Evolutionary conservation across 257 asterid genomes (phyloP).

Genomic region (Leptodermis oblonga): DNA sequence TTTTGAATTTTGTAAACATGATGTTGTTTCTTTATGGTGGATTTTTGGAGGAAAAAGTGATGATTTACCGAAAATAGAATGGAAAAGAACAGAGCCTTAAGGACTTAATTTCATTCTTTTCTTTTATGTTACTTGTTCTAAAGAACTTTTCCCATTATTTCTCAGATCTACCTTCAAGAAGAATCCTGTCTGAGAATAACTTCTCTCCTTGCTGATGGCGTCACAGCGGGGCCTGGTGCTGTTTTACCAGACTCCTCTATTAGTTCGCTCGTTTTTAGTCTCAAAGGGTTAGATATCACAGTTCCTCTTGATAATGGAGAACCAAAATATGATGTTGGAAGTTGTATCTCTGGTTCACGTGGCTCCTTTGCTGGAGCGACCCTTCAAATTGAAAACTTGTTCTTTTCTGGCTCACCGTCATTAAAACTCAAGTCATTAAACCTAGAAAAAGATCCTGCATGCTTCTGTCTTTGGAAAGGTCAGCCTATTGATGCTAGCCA

Average conservation of each 20-base stretch:
- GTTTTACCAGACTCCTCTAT: slow-evolving; percentile 71
- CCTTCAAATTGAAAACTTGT: slow-evolving; percentile 70
- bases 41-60: no score
- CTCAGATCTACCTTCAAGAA: slow-evolving; percentile 94
- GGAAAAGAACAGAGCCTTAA: no score
- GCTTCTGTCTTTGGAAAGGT: slow-evolving; percentile 92
- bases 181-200: slow-evolving; percentile 93
- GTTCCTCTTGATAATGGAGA: slow-evolving; percentile 60
- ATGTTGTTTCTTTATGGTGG: no score
- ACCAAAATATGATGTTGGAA: slow-evolving; percentile 32
- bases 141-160: slow-evolving; percentile 25
- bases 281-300: slow-evolving; percentile 68
- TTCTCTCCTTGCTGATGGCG: slow-evolving; percentile 91
- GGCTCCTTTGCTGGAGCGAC: slow-evolving; percentile 84
- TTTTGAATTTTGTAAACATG: no score
- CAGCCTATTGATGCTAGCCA: slow-evolving; percentile 97
- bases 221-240: slow-evolving; percentile 61
- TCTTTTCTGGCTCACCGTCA: slow-evolving; percentile 77
- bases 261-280: slow-evolving; percentile 49
- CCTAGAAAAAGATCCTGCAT: slow-evolving; percentile 90
- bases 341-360: slow-evolving; percentile 31
- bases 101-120: slow-evolving; percentile 9
- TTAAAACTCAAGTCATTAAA: slow-evolving; percentile 53
- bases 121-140: not conserved
- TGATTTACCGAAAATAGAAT: no score